These are phyloP conservation scores for Nicotiana paniculata DNA, from an alignment of 257 asterid genomes.

Conservation along the genomic window DNA sequence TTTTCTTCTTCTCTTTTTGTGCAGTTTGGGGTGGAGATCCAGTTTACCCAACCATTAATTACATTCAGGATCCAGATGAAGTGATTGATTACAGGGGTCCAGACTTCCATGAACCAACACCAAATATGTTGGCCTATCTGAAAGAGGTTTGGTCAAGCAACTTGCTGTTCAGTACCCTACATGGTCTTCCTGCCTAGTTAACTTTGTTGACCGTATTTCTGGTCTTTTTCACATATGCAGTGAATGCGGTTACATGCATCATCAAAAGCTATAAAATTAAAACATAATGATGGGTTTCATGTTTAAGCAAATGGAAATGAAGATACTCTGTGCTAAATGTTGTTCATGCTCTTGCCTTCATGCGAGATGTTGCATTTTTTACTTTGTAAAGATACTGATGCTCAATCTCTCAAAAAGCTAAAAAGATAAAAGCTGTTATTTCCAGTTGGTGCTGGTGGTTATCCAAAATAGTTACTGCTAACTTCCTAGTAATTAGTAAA, in stretches of 20 bases:
- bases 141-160: conserved; percentile 65
- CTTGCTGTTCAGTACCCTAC: neutral
- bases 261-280: neutral
- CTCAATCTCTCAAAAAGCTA: neutral
- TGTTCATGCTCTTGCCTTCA: neutral
- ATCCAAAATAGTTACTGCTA: neutral
- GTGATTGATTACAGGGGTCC: conserved; percentile 95
- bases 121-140: conserved; percentile 77
- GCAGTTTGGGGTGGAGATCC: conserved; percentile 99
- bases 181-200: neutral
- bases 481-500: no score
- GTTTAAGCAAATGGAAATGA: neutral
- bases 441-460: neutral
- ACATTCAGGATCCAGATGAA: conserved; percentile 93
- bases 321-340: neutral
- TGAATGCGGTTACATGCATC: neutral
- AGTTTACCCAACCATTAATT: conserved; percentile 90
- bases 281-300: neutral
- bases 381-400: conserved; percentile 1
- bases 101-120: conserved; percentile 97
- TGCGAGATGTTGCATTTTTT: neutral
- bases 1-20: conserved; percentile 5
- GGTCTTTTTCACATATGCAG: neutral
- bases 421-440: neutral
- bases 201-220: neutral